A percentile compares a stretch with the other conserved stretches of the same genome.
phyloP scores from a whole-genome alignment of 345 rosid genomes.

The Crucihimalaya himalaica region DNA sequence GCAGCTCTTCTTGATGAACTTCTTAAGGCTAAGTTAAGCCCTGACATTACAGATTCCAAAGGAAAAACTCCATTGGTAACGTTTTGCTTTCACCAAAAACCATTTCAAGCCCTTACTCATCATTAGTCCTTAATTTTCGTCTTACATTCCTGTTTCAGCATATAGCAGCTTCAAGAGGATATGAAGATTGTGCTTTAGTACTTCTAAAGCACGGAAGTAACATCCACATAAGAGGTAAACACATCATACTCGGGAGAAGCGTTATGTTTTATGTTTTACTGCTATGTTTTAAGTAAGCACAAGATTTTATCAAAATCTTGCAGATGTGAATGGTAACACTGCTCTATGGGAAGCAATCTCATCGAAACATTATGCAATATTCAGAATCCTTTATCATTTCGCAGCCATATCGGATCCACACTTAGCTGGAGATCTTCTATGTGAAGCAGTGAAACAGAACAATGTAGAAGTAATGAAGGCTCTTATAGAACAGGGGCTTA shows the following conservation, averaged over 20 bases:
- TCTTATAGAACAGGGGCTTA: conserved; percentile 61
- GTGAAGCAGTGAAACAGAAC: conserved; percentile 72
- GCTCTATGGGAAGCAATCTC: conserved; percentile 82
- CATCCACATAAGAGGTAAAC: conserved; percentile 63
- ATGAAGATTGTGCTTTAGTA: conserved; percentile 75
- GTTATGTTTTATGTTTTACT: background rate
- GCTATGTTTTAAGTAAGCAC: conserved; percentile 3
- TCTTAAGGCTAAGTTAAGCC: conserved; percentile 77
- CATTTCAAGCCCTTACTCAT: background rate
- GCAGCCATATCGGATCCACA: conserved; percentile 60
- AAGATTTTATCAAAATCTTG: background rate
- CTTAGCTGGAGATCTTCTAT: conserved; percentile 71
- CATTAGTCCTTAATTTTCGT: background rate
- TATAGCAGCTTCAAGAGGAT: conserved; percentile 83
- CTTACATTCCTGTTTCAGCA: conserved; percentile 52
- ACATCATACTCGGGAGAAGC: conserved; percentile 3
- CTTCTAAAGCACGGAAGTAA: conserved; percentile 80
- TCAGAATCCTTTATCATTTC: conserved; percentile 63
- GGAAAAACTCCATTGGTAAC: conserved; percentile 83
- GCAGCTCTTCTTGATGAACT: conserved; percentile 83
- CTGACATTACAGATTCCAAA: conserved; percentile 62
- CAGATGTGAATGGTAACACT: conserved; percentile 73
- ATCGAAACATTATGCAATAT: conserved; percentile 59
- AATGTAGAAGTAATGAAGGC: conserved; percentile 57
- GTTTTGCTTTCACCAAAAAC: background rate